A percentile compares a stretch with the other conserved stretches of the same genome.
Evolutionary conservation across 2,329 filamentous ascomycete genomes (phyloP).

Genomic region (Colletotrichum orbiculare): DNA sequence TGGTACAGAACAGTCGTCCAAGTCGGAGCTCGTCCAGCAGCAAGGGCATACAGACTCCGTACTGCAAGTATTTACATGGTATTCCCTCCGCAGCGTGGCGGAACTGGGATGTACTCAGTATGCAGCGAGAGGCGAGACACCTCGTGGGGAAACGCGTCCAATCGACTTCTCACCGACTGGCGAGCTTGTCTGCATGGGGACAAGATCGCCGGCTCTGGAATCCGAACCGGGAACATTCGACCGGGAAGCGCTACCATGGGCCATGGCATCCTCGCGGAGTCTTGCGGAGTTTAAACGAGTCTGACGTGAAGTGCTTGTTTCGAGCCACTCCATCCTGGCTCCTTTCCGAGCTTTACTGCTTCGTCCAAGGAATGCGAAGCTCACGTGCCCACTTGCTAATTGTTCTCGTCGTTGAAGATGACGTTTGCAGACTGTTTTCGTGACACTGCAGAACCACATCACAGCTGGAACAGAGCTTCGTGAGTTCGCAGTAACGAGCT

Average conservation of each 20-base stretch:
- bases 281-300: slow-evolving; percentile 33
- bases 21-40: too few relatives aligned
- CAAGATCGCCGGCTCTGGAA: slow-evolving; percentile 5
- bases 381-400: not conserved
- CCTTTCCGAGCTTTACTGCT: not conserved
- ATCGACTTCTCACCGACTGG: slow-evolving; percentile 14
- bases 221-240: slow-evolving; percentile 8
- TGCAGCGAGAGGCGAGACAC: not conserved
- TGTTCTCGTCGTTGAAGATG: not conserved
- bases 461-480: not conserved
- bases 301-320: slow-evolving; percentile 29
- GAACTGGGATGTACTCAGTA: not conserved
- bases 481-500: not conserved
- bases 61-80: slow-evolving; percentile 3
- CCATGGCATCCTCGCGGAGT: too few relatives aligned
- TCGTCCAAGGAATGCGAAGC: not conserved
- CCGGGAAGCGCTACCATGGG: slow-evolving; percentile 9
- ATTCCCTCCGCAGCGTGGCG: slow-evolving; percentile 16
- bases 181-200: slow-evolving; percentile 5
- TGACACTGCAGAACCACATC: slow-evolving; percentile 22
- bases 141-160: slow-evolving; percentile 23
- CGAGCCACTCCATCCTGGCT: slow-evolving; percentile 11
- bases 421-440: slow-evolving; percentile 5
- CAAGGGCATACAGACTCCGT: too few relatives aligned
- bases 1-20: not conserved